phyloP scores from a whole-genome alignment of 2,329 filamentous ascomycete genomes.

The Fusarium pseudonygamai region DNA sequence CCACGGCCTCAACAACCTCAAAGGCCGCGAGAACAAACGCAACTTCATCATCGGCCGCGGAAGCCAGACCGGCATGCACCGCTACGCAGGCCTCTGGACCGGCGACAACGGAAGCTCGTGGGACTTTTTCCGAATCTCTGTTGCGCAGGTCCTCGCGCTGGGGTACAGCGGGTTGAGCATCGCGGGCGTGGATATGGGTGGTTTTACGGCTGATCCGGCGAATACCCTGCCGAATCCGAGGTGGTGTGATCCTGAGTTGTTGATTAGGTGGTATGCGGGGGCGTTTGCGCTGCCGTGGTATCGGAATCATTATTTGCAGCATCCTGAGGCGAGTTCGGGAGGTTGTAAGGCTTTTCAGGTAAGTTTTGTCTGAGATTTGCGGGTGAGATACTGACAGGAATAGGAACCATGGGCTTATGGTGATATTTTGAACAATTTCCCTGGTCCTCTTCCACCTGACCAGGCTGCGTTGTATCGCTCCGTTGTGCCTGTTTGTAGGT shows the following conservation, averaged over 20 bases:
- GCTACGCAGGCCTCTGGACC: not conserved
- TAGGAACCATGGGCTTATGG: not conserved
- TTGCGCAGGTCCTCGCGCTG: not conserved
- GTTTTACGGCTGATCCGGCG: not conserved
- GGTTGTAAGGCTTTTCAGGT: not conserved
- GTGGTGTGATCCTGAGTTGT: not conserved
- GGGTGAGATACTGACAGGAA: not conserved
- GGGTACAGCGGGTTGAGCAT: not conserved
- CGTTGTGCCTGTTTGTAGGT: not conserved
- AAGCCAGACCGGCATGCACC: not conserved
- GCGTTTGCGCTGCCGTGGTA: conserved; percentile 1
- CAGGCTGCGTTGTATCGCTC: not conserved
- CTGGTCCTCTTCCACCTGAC: not conserved
- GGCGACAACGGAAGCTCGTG: conserved; percentile 3
- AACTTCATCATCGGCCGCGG: conserved; percentile 5
- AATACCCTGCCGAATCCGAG: not conserved
- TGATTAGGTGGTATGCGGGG: not conserved
- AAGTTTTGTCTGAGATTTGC: accelerated
- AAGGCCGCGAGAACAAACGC: not conserved
- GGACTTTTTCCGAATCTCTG: conserved; percentile 1
- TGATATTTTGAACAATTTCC: not conserved
- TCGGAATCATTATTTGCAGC: not conserved
- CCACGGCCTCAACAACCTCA: not conserved
- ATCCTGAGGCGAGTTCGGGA: not conserved
- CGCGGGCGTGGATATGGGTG: not conserved